Conservation (phyloP, 345 rosid species). For the Eucalyptus pumila region DNA sequence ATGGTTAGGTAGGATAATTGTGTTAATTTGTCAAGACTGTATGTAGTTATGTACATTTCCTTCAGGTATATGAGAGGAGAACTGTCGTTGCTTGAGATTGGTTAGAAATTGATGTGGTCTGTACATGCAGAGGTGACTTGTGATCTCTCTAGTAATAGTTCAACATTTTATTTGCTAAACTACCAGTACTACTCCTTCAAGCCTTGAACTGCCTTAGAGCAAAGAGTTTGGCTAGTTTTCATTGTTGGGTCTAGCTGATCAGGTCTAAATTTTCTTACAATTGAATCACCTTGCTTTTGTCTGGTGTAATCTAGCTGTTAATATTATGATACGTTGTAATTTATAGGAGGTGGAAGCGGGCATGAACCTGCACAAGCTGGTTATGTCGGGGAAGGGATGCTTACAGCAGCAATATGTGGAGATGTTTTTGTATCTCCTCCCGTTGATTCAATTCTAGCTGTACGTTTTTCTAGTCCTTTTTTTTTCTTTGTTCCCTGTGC, state of each 20-base stretch:
- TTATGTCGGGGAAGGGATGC: slow-evolving; percentile 99
- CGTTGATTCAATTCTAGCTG: slow-evolving; percentile 90
- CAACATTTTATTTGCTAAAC: not conserved
- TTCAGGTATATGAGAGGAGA: not conserved
- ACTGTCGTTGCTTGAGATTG: not conserved
- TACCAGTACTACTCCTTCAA: not conserved
- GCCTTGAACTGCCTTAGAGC: not conserved
- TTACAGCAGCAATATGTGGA: slow-evolving; percentile 93
- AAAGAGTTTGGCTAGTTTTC: not conserved
- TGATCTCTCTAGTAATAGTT: not conserved
- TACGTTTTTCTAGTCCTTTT: slow-evolving; percentile 16
- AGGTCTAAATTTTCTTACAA: not conserved
- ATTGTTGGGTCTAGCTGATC: not conserved
- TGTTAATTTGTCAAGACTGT: not conserved
- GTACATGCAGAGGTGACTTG: not conserved
- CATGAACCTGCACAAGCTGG: slow-evolving; percentile 99
- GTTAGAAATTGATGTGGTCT: not conserved
- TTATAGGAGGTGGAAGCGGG: slow-evolving; percentile 94
- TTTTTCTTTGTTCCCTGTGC: not conserved
- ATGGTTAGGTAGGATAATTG: not conserved
- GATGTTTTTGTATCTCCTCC: slow-evolving; percentile 92
- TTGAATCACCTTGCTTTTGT: not conserved
- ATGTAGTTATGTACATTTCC: not conserved
- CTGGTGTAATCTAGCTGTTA: not conserved
- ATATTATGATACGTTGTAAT: not conserved